Percentiles rank a stretch among this genome's conserved stretches.
Evolutionary conservation across 768 basidiomycete species (phyloP).

Genomic region (Tulasnella sp.): DNA sequence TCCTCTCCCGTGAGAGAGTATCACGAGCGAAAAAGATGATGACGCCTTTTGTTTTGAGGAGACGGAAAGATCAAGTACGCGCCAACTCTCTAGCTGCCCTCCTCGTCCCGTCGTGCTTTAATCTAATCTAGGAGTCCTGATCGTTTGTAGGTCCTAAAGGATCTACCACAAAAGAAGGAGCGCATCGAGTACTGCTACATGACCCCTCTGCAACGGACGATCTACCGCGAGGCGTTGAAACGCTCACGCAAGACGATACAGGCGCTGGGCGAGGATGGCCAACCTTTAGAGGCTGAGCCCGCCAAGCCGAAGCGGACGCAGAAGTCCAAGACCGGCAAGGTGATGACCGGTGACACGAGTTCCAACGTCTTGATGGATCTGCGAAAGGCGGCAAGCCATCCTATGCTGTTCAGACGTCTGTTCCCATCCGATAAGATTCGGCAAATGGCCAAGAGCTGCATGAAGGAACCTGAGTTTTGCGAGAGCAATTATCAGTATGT

Average conservation of each 20-base stretch:
- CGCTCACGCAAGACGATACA: conserved; percentile 70
- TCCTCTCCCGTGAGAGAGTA: conserved; percentile 87
- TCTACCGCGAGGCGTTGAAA: conserved; percentile 78
- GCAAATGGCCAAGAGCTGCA: conserved; percentile 64
- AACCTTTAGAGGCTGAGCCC: conserved; percentile 30
- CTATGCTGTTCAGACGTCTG: conserved; percentile 82
- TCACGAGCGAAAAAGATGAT: conserved; percentile 98
- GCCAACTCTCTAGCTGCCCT: too few relatives aligned
- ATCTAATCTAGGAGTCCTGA: not conserved
- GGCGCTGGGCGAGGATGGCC: conserved; percentile 20
- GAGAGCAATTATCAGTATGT: conserved; percentile 74
- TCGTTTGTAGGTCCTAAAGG: conserved; percentile 63
- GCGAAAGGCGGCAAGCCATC: conserved; percentile 91
- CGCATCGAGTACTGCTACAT: conserved; percentile 93
- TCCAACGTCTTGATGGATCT: conserved; percentile 96
- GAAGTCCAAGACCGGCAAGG: conserved; percentile 22
- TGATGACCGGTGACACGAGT: conserved; percentile 55
- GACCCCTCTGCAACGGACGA: conserved; percentile 67
- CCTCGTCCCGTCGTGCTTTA: not conserved
- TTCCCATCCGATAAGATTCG: conserved; percentile 71
- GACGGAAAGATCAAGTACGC: conserved; percentile 83
- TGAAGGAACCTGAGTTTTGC: conserved; percentile 89
- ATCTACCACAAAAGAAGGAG: conserved; percentile 86
- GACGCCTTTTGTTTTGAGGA: conserved; percentile 95
- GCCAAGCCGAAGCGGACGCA: conserved; percentile 48